phyloP scores from a whole-genome alignment of 2,329 filamentous ascomycete species.

The Ascochyta pisi region DNA sequence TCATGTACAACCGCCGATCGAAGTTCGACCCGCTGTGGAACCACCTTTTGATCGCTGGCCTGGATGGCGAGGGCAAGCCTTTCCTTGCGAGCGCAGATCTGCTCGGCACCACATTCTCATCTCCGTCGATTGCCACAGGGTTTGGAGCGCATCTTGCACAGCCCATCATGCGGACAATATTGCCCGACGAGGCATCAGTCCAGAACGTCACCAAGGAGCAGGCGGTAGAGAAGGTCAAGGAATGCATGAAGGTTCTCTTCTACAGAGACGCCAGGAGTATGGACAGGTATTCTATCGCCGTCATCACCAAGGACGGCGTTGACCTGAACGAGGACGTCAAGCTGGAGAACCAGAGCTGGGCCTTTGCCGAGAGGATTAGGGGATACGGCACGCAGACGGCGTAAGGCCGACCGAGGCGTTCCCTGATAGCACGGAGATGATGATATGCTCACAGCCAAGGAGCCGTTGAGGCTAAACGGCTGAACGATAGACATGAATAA shows the following conservation, averaged over 20 bases:
- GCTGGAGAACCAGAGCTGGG: constrained; percentile 96
- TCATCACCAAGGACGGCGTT: constrained; percentile 86
- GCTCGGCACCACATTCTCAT: constrained; percentile 87
- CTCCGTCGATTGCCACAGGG: constrained; percentile 88
- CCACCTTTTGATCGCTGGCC: constrained; percentile 86
- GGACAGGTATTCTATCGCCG: constrained; percentile 88
- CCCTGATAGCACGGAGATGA: constrained; percentile 5
- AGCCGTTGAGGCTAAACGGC: constrained; percentile 17
- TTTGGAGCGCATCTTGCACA: constrained; percentile 93
- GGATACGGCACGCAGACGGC: constrained; percentile 86
- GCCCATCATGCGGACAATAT: constrained; percentile 83
- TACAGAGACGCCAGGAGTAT: constrained; percentile 94
- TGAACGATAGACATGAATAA: constrained; percentile 47
- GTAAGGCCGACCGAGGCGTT: constrained; percentile 17
- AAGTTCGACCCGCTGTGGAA: constrained; percentile 99
- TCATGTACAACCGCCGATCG: constrained; percentile 92
- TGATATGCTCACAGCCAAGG: constrained; percentile 8
- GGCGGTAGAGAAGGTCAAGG: constrained; percentile 80
- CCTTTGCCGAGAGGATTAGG: constrained; percentile 91
- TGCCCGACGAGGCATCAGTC: constrained; percentile 82
- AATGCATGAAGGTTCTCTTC: constrained; percentile 98
- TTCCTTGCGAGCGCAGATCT: constrained; percentile 94
- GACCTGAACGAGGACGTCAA: constrained; percentile 84
- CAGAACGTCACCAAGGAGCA: constrained; percentile 75
- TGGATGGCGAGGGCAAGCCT: constrained; percentile 77